Evolutionary conservation across 2,329 filamentous ascomycete genomes (phyloP), one percentile per base, ranked within the genome.

Genomic region (Penicillium sp.): DNA sequence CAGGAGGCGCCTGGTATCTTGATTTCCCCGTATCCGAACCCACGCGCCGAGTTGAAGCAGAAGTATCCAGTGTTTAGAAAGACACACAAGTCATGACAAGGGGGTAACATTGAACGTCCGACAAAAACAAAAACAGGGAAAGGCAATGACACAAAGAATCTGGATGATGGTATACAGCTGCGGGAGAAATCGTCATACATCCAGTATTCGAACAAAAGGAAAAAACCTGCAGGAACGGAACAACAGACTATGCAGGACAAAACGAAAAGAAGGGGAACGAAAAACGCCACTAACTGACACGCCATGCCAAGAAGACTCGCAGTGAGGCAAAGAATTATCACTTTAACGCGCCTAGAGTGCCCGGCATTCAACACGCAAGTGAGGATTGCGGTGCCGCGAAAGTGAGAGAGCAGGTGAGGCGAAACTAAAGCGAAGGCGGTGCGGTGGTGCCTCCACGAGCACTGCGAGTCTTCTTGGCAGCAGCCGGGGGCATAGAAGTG

Each of bases 401-500:
- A 45, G 8, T 20, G 50, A 20, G 31, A 34, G n/a, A 35, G 42
- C 38, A 53, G 31, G 28, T 20, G 14, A 53, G 37, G 28, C 14
- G 14, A 50, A 34, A 22, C 64, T 55, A 68, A 31, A 58, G 57
- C 43, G 54, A 58, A 39, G 63, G 39, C 41, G 58, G 53, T 14
- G 62, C 55, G 50, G 60, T 49, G 52, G 38, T 22, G 34, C 51
- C 38, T 17, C 61, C 58, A n/a, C 57, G 55, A 35, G 58, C 68
- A 25, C 61, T 66, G 31, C 69, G 71, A 17, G 73, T 70, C 61
- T 68, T 74, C 65, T 77, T 78, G 8, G 68, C 53, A 43, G 57
- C 67, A 3, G 68, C 72, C 4, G 63, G 71, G 60, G 62, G 63
- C 10, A 63, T 67, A 49, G 43, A 50, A 25, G 63, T 69, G 43